Percentiles rank a stretch among this genome's conserved stretches.
These are phyloP conservation scores for Ganoderma lucidum DNA, from an alignment of 1,284 basidiomycete genomes.

Conservation along the genomic window DNA sequence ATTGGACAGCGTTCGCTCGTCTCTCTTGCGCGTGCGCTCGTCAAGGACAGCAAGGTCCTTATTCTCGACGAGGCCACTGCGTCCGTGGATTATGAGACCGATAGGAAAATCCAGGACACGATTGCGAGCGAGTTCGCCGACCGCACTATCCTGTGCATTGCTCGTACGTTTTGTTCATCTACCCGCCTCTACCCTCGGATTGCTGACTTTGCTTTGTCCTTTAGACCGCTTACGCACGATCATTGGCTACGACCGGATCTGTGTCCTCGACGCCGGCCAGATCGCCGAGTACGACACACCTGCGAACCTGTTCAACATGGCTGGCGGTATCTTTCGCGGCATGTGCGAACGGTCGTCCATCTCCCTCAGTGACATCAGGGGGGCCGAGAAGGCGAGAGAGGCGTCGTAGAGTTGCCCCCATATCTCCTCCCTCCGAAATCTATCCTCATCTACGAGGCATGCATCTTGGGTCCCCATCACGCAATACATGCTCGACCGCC, in stretches of 20 bases:
- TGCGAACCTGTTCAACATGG: slow-evolving; percentile 61
- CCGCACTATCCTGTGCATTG: slow-evolving; percentile 84
- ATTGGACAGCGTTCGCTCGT: slow-evolving; percentile 71
- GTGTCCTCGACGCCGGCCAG: slow-evolving; percentile 76
- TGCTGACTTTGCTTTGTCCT: neutral
- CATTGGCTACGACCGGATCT: slow-evolving; percentile 78
- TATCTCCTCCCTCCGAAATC: neutral
- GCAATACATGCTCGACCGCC: neutral
- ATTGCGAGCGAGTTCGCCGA: slow-evolving; percentile 84
- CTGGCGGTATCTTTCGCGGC: slow-evolving; percentile 71
- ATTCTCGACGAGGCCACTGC: slow-evolving; percentile 84
- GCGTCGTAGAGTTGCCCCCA: slow-evolving; percentile 13
- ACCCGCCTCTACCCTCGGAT: neutral
- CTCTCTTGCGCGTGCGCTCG: slow-evolving; percentile 83
- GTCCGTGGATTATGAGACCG: slow-evolving; percentile 85
- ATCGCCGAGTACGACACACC: slow-evolving; percentile 81
- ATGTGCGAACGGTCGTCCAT: slow-evolving; percentile 81
- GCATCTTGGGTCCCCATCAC: neutral
- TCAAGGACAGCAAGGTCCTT: slow-evolving; percentile 80
- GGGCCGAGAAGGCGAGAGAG: slow-evolving; percentile 45
- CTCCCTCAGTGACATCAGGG: slow-evolving; percentile 67
- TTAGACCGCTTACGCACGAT: slow-evolving; percentile 79
- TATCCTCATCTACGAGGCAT: neutral
- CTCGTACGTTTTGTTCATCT: slow-evolving; percentile 55
- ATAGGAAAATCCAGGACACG: slow-evolving; percentile 87